Evolutionary conservation across 148 eudicot species (phyloP), one percentile per base, ranked within the genome.

Genomic region (Diospyros kaki): DNA sequence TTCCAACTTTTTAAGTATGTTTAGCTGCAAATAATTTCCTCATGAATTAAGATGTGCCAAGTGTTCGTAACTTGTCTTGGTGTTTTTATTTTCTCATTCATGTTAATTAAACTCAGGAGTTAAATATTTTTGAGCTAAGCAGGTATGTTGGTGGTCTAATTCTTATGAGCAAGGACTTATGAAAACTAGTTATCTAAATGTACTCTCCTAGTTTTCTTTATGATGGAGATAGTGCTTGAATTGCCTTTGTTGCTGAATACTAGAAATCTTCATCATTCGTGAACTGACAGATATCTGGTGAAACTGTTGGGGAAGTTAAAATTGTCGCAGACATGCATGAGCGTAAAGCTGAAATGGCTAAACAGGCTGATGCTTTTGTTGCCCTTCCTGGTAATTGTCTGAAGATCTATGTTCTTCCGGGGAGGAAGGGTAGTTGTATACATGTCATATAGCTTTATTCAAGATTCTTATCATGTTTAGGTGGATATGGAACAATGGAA

Each of bases 401-500:
- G 0, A 17, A 38, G 44, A 64, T 10, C 52, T 40, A 1, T 63
- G 61, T 50, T 74, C 69, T 54, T 64, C 41, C 15, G 12, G 9
- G 17, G 39, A 63, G 48, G 48, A 50, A 51, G 61, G 5, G 11
- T 55, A 8, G 46, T n/a, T 60, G 18, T 44, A 5, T 65, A 2
- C 55, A 14, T 39, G 17, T 17, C 64, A 53, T 42, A 15, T 52
- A 58, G 48, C 68, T 38, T 60, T 60, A 72, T 40, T 63, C 17
- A 44, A 64, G 71, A 58, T 4, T 13, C 69, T 73, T 64, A 15
- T 77, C 42, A 39, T 75, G 58, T 61, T 56, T 83, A 94, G 98
- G 98, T 79, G 98, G 98, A 71, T 94, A 89, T 82, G 98, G 98
- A 75, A 94, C 98, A 54, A 89, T 94, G 98, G 98, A 94, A 67